These are phyloP conservation scores for Puccinia novopanici DNA, from an alignment of 1,284 basidiomycete genomes.

Conservation along the genomic window DNA sequence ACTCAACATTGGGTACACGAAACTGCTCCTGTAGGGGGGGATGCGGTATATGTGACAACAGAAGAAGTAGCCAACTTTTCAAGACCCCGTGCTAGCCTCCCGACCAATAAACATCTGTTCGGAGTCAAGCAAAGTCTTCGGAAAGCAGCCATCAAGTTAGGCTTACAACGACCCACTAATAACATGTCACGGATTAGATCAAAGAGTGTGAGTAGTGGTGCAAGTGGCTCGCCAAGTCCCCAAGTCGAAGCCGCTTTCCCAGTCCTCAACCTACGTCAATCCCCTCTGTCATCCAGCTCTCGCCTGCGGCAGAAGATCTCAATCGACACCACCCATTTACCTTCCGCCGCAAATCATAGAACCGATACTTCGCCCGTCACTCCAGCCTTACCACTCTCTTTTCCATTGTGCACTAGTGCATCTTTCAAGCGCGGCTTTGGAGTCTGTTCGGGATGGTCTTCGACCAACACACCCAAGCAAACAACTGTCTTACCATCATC, in stretches of 20 bases:
- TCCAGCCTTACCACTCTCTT: not conserved
- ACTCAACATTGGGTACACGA: conserved; percentile 75
- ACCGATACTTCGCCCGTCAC: not conserved
- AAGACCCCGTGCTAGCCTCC: conserved; percentile 32
- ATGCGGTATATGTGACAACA: conserved; percentile 71
- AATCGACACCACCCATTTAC: conserved; percentile 11
- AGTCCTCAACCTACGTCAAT: not conserved
- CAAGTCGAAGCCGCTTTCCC: conserved; percentile 12
- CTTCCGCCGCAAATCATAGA: not conserved
- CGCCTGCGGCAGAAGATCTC: conserved; percentile 16
- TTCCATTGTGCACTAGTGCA: not conserved
- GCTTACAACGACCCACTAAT: conserved; percentile 26
- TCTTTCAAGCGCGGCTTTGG: conserved; percentile 23
- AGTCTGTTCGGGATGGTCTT: conserved; percentile 24
- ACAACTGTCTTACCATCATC: not conserved
- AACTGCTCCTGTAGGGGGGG: conserved; percentile 69
- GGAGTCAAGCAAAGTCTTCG: conserved; percentile 47
- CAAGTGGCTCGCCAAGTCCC: conserved; percentile 30
- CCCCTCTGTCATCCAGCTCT: conserved; percentile 14
- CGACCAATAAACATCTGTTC: conserved; percentile 36
- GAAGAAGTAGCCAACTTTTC: conserved; percentile 67
- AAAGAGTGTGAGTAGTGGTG: conserved; percentile 48
- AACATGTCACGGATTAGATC: conserved; percentile 27
- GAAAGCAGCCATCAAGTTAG: conserved; percentile 49
- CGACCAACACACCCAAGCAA: not conserved